phyloP scores from a whole-genome alignment of 441 rosid genomes.

The Pelargonium fulgidum region DNA sequence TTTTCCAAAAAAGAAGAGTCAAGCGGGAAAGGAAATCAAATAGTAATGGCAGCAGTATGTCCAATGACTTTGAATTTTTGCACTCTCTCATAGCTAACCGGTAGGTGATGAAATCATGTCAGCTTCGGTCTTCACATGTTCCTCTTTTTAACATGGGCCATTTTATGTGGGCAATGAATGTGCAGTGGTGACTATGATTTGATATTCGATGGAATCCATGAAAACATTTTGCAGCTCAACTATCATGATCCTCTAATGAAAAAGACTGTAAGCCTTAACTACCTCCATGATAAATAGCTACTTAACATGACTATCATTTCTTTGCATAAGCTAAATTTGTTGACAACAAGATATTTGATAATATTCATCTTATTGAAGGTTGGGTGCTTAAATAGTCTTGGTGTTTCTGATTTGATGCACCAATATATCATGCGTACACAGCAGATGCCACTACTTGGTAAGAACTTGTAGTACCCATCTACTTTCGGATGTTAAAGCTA shows the following conservation, averaged over 20 bases:
- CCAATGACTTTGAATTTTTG: constrained; percentile 54
- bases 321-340: constrained; percentile 21
- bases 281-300: constrained; percentile 17
- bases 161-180: constrained; percentile 27
- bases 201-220: constrained; percentile 81
- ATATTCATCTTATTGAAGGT: constrained; percentile 41
- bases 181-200: constrained; percentile 93
- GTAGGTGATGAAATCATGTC: constrained; percentile 32
- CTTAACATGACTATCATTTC: constrained; percentile 15
- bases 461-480: constrained; percentile 15
- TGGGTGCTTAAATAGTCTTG: constrained; percentile 65
- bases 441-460: constrained; percentile 72
- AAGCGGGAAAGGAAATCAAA: constrained; percentile 44
- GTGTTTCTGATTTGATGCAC: constrained; percentile 67
- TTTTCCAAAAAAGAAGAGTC: constrained; percentile 71
- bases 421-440: constrained; percentile 68
- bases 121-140: constrained; percentile 14
- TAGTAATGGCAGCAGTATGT: constrained; percentile 26
- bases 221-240: constrained; percentile 75
- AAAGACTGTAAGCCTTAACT: constrained; percentile 68
- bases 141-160: constrained; percentile 13
- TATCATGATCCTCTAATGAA: constrained; percentile 96
- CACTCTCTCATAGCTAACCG: constrained; percentile 67
- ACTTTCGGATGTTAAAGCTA: constrained; percentile 17
- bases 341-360: constrained; percentile 18